Evolutionary conservation across 148 eudicot genomes (phyloP), one percentile per base, ranked within the genome.

Genomic region (Oxyria digyna): DNA sequence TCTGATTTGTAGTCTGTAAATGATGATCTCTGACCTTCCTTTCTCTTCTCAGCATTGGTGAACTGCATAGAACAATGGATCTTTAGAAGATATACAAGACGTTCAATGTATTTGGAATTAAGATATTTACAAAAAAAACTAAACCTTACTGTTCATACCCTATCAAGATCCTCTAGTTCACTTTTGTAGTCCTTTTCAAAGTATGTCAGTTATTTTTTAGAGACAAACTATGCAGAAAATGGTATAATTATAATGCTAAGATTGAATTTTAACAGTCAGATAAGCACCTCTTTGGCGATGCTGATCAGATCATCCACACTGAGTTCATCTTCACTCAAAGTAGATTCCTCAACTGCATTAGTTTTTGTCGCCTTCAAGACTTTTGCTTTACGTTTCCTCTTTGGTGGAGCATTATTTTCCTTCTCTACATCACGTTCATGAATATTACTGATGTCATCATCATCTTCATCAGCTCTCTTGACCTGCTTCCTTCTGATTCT

Each of bases 241-340:
- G 41, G 8, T 11, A 20, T 26, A 68, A 9, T 5, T 26, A 21
- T 15, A 52, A 24, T 54, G 0, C 17, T 10, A 24, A 50, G 50
- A 10, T 20, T 4, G 20, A 66, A 59, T 43, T 43, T 43, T n/a
- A 52, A 41, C 48, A 50, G 71, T 71, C 72, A 59, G 40, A 21
- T 35, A 31, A 54, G 11, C 21, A 87, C 96, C 96, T 90, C 93
- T 73, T 87, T 70, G 2, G 96, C 96, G 71, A 90, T 82, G 85
- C 82, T 84, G 67, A 87, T 69, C 31, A 90, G 78, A 80, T 87
- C 96, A 68, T 87, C 91, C 75, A 87, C 68, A 0, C 89, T 85
- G 67, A 90, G 75, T 69, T 85, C 92, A 66, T 82, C 91, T 78
- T 86, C 88, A 74, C 69, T 77, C 1, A 67, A 38, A 68, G 72